These are phyloP conservation scores for Lachnellula suecica DNA, from an alignment of 2,329 filamentous ascomycete species.

Conservation along the genomic window DNA sequence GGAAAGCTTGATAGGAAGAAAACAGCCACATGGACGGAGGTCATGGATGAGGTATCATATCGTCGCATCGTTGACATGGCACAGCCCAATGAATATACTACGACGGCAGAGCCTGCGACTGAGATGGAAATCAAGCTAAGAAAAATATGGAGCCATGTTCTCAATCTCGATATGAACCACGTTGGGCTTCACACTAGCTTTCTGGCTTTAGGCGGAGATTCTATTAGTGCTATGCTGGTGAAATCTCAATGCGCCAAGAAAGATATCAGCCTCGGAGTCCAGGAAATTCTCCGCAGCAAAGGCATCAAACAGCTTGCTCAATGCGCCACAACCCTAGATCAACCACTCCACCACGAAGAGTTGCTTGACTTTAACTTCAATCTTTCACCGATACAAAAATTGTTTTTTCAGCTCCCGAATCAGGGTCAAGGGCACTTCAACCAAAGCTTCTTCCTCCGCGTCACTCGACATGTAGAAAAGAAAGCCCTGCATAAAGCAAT, in stretches of 20 bases:
- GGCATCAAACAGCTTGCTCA: constrained; percentile 14
- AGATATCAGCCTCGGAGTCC: constrained; percentile 13
- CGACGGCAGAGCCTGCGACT: background rate
- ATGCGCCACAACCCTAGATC: background rate
- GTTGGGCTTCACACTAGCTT: constrained; percentile 15
- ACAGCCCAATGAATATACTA: background rate
- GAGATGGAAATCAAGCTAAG: constrained; percentile 8
- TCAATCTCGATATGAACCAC: constrained; percentile 13
- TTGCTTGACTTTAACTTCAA: constrained; percentile 9
- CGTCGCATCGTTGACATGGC: background rate
- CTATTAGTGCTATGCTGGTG: constrained; percentile 25
- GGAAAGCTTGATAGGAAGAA: constrained; percentile 22
- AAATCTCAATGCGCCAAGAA: constrained; percentile 9
- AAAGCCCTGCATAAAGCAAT: constrained; percentile 24
- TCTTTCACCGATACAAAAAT: constrained; percentile 28
- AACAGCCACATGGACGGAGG: constrained; percentile 9
- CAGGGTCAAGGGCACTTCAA: constrained; percentile 24
- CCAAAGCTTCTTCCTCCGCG: constrained; percentile 24
- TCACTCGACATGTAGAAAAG: background rate
- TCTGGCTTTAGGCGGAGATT: constrained; percentile 21
- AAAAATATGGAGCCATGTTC: constrained; percentile 14
- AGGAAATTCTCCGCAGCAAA: constrained; percentile 21
- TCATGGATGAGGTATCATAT: constrained; percentile 5
- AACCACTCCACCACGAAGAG: constrained; percentile 5
- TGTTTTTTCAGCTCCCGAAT: constrained; percentile 23